These are phyloP conservation scores for Haplosporangium sp. DNA, from an alignment of 371 early-diverging fungal genomes.

Conservation along the genomic window DNA sequence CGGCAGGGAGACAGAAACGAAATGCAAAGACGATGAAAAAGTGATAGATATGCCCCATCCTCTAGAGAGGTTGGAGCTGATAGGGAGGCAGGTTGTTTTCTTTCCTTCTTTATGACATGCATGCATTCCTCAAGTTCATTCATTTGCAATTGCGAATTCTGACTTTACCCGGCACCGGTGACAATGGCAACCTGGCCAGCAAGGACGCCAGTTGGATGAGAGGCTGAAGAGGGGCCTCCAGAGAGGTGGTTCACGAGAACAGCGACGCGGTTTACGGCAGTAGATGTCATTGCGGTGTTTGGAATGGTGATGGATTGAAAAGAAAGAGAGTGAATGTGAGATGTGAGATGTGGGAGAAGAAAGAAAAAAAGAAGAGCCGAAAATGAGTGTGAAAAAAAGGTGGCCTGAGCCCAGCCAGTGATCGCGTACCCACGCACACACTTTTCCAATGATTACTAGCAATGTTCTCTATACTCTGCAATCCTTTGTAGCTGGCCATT, in stretches of 20 bases:
- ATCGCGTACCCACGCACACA: no score
- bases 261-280: conserved; percentile 47
- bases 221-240: conserved; percentile 16
- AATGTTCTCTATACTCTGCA: no score
- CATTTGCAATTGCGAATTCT: no score
- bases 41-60: not conserved
- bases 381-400: no score
- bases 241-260: conserved; percentile 56
- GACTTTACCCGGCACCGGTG: conserved; percentile 80
- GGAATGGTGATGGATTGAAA: not conserved
- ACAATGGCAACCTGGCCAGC: conserved; percentile 83
- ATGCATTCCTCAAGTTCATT: no score
- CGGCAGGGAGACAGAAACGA: no score
- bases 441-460: no score
- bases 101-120: not conserved
- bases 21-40: not conserved
- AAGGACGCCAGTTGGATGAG: conserved; percentile 70
- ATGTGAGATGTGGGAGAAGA: not conserved
- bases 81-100: not conserved
- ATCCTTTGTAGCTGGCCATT: no score
- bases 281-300: conserved; percentile 33
- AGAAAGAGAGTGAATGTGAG: not conserved
- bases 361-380: no score
- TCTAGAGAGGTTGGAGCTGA: no score
- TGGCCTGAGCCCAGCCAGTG: no score